Base-by-base conservation (phyloP, 768 basidiomycete genomes). In the Lentinus tigrinus region DNA sequence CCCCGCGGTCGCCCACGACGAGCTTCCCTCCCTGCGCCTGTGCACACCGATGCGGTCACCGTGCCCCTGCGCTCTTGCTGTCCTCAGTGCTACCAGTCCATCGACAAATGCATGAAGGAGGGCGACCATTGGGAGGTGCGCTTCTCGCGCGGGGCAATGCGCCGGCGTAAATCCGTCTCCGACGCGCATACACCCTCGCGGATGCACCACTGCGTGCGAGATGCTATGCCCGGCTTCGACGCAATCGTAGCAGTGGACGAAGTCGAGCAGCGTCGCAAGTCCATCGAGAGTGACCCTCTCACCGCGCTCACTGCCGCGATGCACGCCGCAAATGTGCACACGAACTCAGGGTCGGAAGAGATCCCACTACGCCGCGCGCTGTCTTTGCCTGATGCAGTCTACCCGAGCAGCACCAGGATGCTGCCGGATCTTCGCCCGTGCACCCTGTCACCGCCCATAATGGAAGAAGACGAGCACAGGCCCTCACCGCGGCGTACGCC, bases 31-130 rank as follows among this genome's bases (percentile, higher is more conserved):
- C 54, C 67, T 31, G 57, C 56, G 44, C 57, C 56, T 50, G 44
- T 52, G 36, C 56, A 58, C 19, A 63, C 78, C 16, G 70, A 77
- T 39, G 59, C 71, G 24, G 61, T 76, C 28, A 90, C 86, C 0
- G 71, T 92, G 1, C 90, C 90, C 7, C 74, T 92, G 16, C 84
- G 90, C 42, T 77, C 84, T 13, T 92, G 90, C 70, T 92, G 90
- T 65, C 69, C 77, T 9, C 79, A 83, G 44, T 92, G 90, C 66
- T 77, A 81, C 39, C 68, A 71, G 36, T 77, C 78, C 57, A 86
- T 82, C 2, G 89, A 91, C 43, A 77, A 82, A 53, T 81, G 77
- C 48, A 65, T 82, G 37, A 69, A 75, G 40, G 74, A 81, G 62
- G 87, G 85, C 31, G 81, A 82, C 21, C 69, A 77, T 1, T 89